Evolutionary conservation across 23 red algal species (phyloP), one percentile per base, ranked within the genome.

Genomic region (Agarophyton chilense): DNA sequence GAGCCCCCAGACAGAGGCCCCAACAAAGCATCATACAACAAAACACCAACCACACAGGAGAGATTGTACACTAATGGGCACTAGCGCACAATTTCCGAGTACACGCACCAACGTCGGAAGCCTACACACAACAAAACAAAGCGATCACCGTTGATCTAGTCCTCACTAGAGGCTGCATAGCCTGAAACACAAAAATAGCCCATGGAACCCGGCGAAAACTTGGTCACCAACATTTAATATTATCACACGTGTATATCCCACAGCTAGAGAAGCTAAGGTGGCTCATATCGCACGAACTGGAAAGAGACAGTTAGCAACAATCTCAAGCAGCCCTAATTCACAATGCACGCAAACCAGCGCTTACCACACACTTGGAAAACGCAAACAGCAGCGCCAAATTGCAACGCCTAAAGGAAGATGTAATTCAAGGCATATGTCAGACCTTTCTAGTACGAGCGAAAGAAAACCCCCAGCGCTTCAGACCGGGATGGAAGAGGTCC

Each of bases 121-220:
- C 56, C 9, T 45, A 11, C 0, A 31, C 4, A 40, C 25, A 56
- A 10, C 4, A n/a, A 25, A 25, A n/a, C 12, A 32, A 41, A 5
- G 4, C 81, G 6, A 86, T 12, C 39, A 73, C 24, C 14, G 65
- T 70, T 0, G 81, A 86, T 31, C 29, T 86, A 4, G 14, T 73
- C 65, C 58, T 86, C 42, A 44, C 25, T 8, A 29, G 68, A 8
- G 33, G 33, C 19, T 61, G 56, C 56, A 8, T 61, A 4, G 56
- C n/a, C 5, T 8, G 8, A 6, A 17, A 7, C 19, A 61, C 56
- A 4, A 61, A 61, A 17, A 8, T 31, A 8, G 28, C 8, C 19
- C n/a, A 22, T 17, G 56, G 56, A 61, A 61, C 56, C 7, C 19
- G 56, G 56, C 7, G 8, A 6, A 4, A 61, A 7, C 56, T 10